Evolutionary conservation across 108 stramenopile species (phyloP).

Genomic region (Aurantiochytrium sp.): DNA sequence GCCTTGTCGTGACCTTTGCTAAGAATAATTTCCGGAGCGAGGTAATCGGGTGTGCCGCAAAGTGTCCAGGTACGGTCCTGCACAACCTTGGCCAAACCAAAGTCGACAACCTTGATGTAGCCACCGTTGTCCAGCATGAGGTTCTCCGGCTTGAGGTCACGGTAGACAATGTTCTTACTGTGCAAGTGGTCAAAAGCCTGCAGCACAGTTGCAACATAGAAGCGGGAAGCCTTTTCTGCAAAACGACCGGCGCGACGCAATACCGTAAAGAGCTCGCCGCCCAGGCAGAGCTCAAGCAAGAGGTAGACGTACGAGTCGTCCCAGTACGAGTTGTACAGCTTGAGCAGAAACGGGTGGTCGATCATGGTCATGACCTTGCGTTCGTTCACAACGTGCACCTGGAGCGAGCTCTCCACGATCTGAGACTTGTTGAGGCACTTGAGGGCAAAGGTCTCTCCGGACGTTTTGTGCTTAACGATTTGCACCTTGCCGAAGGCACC

Average conservation of each 20-base stretch:
- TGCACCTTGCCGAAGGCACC: constrained; percentile 27
- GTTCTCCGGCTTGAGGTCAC: constrained; percentile 68
- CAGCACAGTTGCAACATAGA: constrained; percentile 53
- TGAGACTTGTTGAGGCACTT: neutral
- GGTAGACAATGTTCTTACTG: constrained; percentile 57
- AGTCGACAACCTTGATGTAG: constrained; percentile 63
- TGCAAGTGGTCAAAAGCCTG: constrained; percentile 57
- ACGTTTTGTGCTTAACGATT: neutral
- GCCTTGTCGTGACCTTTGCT: constrained; percentile 71
- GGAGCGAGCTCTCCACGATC: constrained; percentile 75
- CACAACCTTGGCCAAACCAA: constrained; percentile 62
- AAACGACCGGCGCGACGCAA: constrained; percentile 47
- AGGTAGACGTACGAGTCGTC: constrained; percentile 43
- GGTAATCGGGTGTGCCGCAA: constrained; percentile 64
- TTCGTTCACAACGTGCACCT: constrained; percentile 63
- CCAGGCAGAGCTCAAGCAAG: constrained; percentile 54
- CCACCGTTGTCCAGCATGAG: constrained; percentile 53
- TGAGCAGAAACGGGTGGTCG: constrained; percentile 60
- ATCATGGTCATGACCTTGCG: constrained; percentile 51
- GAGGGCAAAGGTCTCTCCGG: constrained; percentile 4
- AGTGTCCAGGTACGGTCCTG: constrained; percentile 57
- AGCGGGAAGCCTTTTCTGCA: constrained; percentile 42
- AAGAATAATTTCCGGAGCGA: constrained; percentile 61
- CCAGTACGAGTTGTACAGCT: constrained; percentile 51
- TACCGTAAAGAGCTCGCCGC: constrained; percentile 58